Conservation (phyloP, 352 stramenopile genomes). For the Phytophthora hybrid region DNA sequence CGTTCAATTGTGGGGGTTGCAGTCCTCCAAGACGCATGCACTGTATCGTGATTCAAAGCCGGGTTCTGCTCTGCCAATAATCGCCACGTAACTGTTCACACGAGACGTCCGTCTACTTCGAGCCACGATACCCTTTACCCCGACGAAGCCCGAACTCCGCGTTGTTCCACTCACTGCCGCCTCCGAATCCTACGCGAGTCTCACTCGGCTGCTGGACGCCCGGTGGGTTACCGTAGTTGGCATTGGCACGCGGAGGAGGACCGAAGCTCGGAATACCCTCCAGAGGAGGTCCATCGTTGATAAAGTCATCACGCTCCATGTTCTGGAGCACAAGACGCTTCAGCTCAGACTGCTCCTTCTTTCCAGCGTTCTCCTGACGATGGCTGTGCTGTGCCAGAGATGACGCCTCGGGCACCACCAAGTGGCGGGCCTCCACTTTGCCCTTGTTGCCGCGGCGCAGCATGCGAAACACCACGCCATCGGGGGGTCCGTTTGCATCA, state of each 20-base stretch:
- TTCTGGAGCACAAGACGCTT: slow-evolving; percentile 90
- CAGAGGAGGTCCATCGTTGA: slow-evolving; percentile 40
- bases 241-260: slow-evolving; percentile 32
- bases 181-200: slow-evolving; percentile 62
- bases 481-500: slow-evolving; percentile 35
- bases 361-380: slow-evolving; percentile 86
- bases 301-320: slow-evolving; percentile 86
- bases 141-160: slow-evolving; percentile 82
- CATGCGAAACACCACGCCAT: slow-evolving; percentile 93
- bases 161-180: slow-evolving; percentile 85
- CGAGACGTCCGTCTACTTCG: slow-evolving; percentile 45
- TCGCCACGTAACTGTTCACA: neutral
- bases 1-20: neutral
- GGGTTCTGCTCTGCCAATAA: neutral
- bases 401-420: slow-evolving; percentile 94
- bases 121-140: slow-evolving; percentile 69
- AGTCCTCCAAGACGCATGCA: no score
- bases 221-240: slow-evolving; percentile 31
- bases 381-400: slow-evolving; percentile 93
- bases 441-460: slow-evolving; percentile 97
- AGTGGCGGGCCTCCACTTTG: slow-evolving; percentile 94
- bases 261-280: slow-evolving; percentile 32
- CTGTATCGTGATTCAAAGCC: neutral
- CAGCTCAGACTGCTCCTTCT: slow-evolving; percentile 89
- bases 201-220: slow-evolving; percentile 33